Evolutionary conservation across 441 rosid species (phyloP).

Genomic region (Croton laevigatus): DNA sequence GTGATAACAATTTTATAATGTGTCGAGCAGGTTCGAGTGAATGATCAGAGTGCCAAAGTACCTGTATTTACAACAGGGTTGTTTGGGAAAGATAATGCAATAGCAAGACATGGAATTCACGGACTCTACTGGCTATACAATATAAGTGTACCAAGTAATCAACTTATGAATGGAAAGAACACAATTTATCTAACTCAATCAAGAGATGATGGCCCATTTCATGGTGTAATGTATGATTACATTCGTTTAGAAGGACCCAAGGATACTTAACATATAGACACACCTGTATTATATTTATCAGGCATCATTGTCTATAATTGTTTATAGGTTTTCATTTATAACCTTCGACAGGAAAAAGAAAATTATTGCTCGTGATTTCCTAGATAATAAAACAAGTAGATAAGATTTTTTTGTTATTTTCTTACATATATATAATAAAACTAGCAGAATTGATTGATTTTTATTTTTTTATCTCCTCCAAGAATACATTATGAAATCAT

Average conservation of each 20-base stretch:
- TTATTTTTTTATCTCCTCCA: no score
- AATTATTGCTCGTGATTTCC: no score
- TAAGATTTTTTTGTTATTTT: no score
- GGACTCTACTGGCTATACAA: constrained; percentile 46
- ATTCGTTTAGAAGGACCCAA: constrained; percentile 77
- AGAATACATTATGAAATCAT: no score
- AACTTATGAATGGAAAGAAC: constrained; percentile 32
- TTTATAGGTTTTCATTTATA: no score
- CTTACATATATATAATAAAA: no score
- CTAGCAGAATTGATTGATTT: no score
- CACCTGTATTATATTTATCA: no score
- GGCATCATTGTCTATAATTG: no score
- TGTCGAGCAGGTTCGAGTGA: constrained; percentile 19
- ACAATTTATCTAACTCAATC: constrained; percentile 71
- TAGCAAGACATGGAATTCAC: constrained; percentile 61
- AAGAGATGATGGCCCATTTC: constrained; percentile 55
- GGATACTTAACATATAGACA: background rate
- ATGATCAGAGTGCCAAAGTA: background rate
- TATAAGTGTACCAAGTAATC: constrained; percentile 29
- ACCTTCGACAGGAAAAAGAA: no score
- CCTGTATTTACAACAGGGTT: constrained; percentile 51
- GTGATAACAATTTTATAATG: background rate
- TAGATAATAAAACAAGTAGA: no score
- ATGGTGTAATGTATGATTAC: constrained; percentile 84
- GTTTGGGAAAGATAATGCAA: constrained; percentile 55